Conservation (phyloP, 2,329 filamentous ascomycete species). For the Fusarium sp. region DNA sequence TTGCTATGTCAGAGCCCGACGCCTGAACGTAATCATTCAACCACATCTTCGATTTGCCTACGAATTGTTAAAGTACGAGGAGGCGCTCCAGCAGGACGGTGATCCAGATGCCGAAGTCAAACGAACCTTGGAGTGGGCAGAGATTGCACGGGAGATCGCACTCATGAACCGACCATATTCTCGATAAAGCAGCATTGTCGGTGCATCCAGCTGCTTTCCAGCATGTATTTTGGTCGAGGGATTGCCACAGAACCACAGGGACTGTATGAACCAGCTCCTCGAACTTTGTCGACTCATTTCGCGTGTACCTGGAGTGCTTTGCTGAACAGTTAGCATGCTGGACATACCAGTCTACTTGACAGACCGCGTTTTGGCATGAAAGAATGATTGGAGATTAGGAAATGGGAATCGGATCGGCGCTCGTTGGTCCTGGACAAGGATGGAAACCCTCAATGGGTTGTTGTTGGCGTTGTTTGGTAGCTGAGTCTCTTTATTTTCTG, state of each 20-base stretch:
- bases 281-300: neutral
- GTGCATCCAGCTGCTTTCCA: neutral
- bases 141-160: conserved; percentile 88
- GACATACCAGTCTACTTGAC: neutral
- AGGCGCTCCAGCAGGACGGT: conserved; percentile 69
- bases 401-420: conserved; percentile 13
- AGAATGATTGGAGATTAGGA: neutral
- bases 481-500: neutral
- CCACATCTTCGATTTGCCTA: conserved; percentile 95
- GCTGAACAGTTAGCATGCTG: neutral
- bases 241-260: neutral
- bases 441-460: neutral
- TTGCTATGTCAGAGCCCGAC: conserved; percentile 91
- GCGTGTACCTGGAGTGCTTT: neutral
- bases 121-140: conserved; percentile 90
- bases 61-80: conserved; percentile 96
- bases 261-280: neutral
- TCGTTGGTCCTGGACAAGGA: conserved; percentile 3
- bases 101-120: conserved; percentile 59
- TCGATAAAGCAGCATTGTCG: conserved; percentile 54
- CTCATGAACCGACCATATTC: conserved; percentile 96
- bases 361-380: neutral
- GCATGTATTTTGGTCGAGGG: neutral
- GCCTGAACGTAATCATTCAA: conserved; percentile 98
- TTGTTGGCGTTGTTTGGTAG: conserved; percentile 21